Evolutionary conservation across 352 stramenopile genomes (phyloP).

Genomic region (Phytophthora tubulina): DNA sequence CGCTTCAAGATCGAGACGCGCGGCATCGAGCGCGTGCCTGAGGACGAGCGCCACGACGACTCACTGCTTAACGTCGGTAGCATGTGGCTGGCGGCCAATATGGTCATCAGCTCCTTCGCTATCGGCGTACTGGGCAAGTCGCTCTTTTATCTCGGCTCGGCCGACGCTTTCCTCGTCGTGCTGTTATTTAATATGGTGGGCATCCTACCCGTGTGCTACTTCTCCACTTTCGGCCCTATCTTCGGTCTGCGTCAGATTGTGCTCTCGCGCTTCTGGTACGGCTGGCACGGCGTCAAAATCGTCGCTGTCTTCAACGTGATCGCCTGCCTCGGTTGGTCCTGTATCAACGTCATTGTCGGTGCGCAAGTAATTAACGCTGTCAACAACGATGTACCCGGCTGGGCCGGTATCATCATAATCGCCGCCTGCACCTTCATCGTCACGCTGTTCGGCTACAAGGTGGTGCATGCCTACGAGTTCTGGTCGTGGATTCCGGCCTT

Average conservation of each 20-base stretch:
- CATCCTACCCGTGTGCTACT: conserved; percentile 55
- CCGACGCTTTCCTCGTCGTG: conserved; percentile 53
- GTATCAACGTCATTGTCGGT: conserved; percentile 60
- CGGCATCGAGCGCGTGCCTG: conserved; percentile 58
- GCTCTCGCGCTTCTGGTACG: conserved; percentile 62
- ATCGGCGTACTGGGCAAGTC: conserved; percentile 59
- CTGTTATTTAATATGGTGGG: conserved; percentile 57
- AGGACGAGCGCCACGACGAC: conserved; percentile 53
- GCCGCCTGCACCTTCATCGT: conserved; percentile 50
- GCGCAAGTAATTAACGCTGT: conserved; percentile 60
- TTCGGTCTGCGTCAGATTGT: conserved; percentile 63
- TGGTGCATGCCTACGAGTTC: conserved; percentile 63
- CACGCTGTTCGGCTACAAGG: conserved; percentile 62
- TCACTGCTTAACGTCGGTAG: conserved; percentile 51
- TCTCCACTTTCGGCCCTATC: conserved; percentile 53
- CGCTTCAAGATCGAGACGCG: conserved; percentile 57
- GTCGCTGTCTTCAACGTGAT: conserved; percentile 58
- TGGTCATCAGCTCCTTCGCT: conserved; percentile 59
- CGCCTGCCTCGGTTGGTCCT: conserved; percentile 54
- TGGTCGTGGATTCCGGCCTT: conserved; percentile 59
- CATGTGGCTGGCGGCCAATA: conserved; percentile 62
- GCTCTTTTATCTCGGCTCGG: conserved; percentile 51
- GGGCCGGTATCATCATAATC: conserved; percentile 61
- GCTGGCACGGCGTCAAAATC: conserved; percentile 56
- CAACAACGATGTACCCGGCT: conserved; percentile 53